Percentiles rank a stretch among this genome's conserved stretches.
These are phyloP conservation scores for Saccharomyces hybrid DNA, from an alignment of 1,139 yeast species.

Conservation along the genomic window DNA sequence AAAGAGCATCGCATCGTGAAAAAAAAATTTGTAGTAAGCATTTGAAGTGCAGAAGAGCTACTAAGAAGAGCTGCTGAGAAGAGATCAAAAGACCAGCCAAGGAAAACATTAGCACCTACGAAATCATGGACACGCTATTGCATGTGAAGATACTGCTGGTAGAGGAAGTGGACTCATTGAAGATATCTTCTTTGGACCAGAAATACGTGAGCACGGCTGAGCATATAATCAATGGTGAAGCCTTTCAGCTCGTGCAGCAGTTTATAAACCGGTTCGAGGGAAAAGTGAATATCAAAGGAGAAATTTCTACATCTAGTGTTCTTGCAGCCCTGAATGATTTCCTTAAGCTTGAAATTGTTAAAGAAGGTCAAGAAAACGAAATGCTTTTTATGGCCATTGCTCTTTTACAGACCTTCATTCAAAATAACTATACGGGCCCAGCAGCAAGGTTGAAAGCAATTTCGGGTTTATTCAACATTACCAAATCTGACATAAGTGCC, in stretches of 20 bases:
- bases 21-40: background rate
- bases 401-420: conserved; percentile 61
- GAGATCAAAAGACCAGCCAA: background rate
- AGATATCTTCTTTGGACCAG: conserved; percentile 3
- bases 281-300: background rate
- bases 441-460: conserved; percentile 38
- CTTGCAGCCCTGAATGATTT: background rate
- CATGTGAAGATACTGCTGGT: conserved; percentile 10
- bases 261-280: background rate
- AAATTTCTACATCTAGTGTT: background rate
- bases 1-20: background rate
- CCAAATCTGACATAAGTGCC: conserved; percentile 1
- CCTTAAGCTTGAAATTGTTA: background rate
- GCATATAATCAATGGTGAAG: conserved; percentile 20
- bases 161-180: conserved; percentile 13
- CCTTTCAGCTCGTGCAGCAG: conserved; percentile 11
- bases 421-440: conserved; percentile 83
- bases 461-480: conserved; percentile 22
- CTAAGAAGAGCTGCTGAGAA: background rate
- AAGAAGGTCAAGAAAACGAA: conserved; percentile 2
- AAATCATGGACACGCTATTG: background rate
- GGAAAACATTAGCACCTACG: background rate
- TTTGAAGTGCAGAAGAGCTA: background rate
- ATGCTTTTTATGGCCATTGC: conserved; percentile 43
- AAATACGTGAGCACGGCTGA: conserved; percentile 9